Conservation (phyloP, 2,329 filamentous ascomycete genomes). For the Hortaea werneckii region DNA sequence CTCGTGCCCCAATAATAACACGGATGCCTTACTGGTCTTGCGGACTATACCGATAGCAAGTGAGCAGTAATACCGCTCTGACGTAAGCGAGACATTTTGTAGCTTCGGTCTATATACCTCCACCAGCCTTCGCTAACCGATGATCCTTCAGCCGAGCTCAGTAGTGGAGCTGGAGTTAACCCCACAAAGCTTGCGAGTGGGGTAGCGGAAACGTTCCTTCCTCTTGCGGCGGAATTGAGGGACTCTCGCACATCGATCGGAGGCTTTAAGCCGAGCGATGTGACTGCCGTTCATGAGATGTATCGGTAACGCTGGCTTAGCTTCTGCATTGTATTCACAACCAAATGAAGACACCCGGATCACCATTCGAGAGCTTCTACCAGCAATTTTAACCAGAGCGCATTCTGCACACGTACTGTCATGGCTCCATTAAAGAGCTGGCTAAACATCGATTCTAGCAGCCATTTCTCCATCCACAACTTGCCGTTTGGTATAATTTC, state of each 20-base stretch:
- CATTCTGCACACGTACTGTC: no score
- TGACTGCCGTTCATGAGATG: no score
- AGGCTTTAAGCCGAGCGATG: not conserved
- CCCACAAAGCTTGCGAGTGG: not conserved
- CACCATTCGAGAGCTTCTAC: no score
- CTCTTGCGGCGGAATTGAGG: not conserved
- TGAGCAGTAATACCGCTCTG: no score
- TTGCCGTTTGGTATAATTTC: conserved; percentile 78
- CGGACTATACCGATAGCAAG: no score
- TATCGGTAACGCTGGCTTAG: no score
- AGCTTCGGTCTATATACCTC: not conserved
- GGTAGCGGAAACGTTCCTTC: not conserved
- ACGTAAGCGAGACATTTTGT: no score
- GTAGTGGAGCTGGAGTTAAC: not conserved
- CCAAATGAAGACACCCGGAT: no score
- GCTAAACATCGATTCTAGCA: conserved; percentile 49
- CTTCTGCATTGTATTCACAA: no score
- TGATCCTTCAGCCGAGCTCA: not conserved
- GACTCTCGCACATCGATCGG: not conserved
- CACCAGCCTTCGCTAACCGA: not conserved
- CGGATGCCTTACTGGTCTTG: no score
- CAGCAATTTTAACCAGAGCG: no score
- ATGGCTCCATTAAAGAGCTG: conserved; percentile 40
- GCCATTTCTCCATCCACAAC: conserved; percentile 67
- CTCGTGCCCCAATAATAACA: no score